Conservation (phyloP, 2,329 filamentous ascomycete genomes). For the Xylariaceae sp. region DNA sequence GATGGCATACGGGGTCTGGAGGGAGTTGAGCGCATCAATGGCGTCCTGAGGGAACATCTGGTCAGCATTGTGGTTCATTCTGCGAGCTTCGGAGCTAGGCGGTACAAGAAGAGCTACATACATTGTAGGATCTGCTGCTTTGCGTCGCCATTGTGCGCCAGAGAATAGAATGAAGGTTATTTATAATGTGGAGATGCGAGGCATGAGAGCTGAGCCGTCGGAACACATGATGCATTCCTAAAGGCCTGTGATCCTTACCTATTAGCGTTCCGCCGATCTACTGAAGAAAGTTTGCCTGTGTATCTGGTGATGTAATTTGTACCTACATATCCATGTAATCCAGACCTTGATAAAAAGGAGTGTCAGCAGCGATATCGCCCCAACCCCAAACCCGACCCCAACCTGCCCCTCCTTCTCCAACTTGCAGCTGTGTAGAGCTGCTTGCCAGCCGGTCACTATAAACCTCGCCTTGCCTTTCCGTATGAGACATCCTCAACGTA, state of each 20-base stretch:
- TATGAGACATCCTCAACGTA: too few relatives aligned
- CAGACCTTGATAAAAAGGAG: slow-evolving; percentile 6
- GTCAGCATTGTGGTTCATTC: slow-evolving; percentile 8
- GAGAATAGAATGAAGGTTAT: slow-evolving; percentile 3
- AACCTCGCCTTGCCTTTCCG: too few relatives aligned
- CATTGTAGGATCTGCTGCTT: slow-evolving; percentile 31
- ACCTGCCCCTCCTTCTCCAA: slow-evolving; percentile 17
- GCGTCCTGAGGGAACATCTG: slow-evolving; percentile 65
- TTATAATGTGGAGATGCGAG: slow-evolving; percentile 14
- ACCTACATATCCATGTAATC: too few relatives aligned
- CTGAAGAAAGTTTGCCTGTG: background rate
- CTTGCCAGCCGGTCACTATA: too few relatives aligned
- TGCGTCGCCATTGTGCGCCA: slow-evolving; percentile 33
- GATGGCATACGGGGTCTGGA: slow-evolving; percentile 85
- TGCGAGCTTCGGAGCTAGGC: slow-evolving; percentile 5
- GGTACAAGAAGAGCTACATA: slow-evolving; percentile 14
- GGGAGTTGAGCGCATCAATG: slow-evolving; percentile 80
- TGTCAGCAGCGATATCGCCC: slow-evolving; percentile 22
- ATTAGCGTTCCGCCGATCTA: slow-evolving; percentile 9
- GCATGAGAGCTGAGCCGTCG: slow-evolving; percentile 17
- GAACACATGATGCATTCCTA: slow-evolving; percentile 37
- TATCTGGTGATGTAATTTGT: slow-evolving; percentile 8
- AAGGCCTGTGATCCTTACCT: slow-evolving; percentile 5
- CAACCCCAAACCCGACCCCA: background rate
- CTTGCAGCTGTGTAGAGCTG: too few relatives aligned